A percentile compares a stretch with the other conserved stretches of the same genome.
phyloP scores from a whole-genome alignment of 139 green algal species.

The Edaphochlamys debaryana region DNA sequence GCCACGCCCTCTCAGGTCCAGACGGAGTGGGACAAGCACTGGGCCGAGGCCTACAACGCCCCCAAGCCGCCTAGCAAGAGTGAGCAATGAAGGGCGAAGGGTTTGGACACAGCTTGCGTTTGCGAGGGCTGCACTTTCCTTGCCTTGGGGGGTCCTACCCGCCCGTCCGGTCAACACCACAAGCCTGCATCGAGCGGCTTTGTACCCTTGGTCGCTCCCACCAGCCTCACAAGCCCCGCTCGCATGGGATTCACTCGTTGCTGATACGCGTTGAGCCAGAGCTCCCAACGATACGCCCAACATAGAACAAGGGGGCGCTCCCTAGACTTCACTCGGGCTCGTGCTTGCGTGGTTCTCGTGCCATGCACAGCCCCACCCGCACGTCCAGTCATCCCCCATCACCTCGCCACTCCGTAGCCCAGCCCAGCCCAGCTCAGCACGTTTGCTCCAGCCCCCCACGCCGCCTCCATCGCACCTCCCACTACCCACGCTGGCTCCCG shows the following conservation, averaged over 20 bases:
- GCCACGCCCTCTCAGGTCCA: conserved; percentile 20
- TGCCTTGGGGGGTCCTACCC: too few species aligned
- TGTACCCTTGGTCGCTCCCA: background rate
- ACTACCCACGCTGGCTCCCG: background rate
- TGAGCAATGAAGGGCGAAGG: conserved; percentile 11
- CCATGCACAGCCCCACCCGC: too few species aligned
- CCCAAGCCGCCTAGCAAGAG: too few species aligned
- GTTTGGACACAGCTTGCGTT: background rate
- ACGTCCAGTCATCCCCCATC: too few species aligned
- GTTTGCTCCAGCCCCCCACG: background rate
- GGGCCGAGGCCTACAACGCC: conserved; percentile 58
- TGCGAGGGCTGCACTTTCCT: background rate
- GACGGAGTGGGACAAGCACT: conserved; percentile 66
- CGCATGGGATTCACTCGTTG: too few species aligned
- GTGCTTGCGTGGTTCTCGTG: too few species aligned
- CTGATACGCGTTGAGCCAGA: too few species aligned
- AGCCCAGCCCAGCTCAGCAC: background rate
- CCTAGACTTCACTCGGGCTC: too few species aligned
- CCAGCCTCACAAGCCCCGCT: too few species aligned
- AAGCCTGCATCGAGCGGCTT: background rate
- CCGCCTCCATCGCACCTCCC: background rate
- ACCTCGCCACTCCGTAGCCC: background rate
- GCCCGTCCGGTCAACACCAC: too few species aligned
- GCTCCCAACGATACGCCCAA: too few species aligned
- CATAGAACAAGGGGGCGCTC: too few species aligned